Evolutionary conservation across 2,329 filamentous ascomycete genomes (phyloP), one percentile per base, ranked within the genome.

Genomic region (Cercospora sp.): DNA sequence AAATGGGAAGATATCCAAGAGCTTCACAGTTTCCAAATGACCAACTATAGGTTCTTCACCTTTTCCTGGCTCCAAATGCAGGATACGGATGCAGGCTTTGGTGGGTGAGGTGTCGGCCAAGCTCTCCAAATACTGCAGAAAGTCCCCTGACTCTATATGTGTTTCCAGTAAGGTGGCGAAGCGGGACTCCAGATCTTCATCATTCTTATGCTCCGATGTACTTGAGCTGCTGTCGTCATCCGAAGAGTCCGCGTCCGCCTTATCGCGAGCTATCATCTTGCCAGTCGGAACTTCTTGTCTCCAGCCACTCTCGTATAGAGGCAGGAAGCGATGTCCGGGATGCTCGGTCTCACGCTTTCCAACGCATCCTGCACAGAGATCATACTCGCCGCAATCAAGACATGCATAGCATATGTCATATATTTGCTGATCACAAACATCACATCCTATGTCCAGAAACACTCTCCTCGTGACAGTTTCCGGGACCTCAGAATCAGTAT

Each of bases 281-380:
- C 30, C 55, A 37, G 55, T 59, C 1, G 30, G 55, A 1, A 59
- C 55, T 12, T 37, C 28, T 37, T 59, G 28, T 30, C 55, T 37
- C 55, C 55, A 59, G 5, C 55, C 55, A 13, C 30, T 59, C 18
- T 59, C 55, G 13, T 59, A 37, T 0, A 59, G 28, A 21, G 55
- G 55, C 18, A 59, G 10, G 55, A 34, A 59, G 28, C 9, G 32
- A 16, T 37, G 55, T 4, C 18, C 55, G 18, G 55, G 55, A 34
- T 59, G 55, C n/a, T 58, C 28, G 3, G 28, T 37, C 28, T 3
- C n/a, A 6, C 55, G 28, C 55, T 59, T 9, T 13, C 34, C 40
- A n/a, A 67, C 49, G 37, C 61, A 64, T 2, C 51, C 49, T 5
- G 32, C 30, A 53, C 65, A 67, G 16, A 67, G 61, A 37, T 67